These are phyloP conservation scores for Cordyceps cateniannulata DNA, from an alignment of 2,329 filamentous ascomycete genomes.

Conservation along the genomic window DNA sequence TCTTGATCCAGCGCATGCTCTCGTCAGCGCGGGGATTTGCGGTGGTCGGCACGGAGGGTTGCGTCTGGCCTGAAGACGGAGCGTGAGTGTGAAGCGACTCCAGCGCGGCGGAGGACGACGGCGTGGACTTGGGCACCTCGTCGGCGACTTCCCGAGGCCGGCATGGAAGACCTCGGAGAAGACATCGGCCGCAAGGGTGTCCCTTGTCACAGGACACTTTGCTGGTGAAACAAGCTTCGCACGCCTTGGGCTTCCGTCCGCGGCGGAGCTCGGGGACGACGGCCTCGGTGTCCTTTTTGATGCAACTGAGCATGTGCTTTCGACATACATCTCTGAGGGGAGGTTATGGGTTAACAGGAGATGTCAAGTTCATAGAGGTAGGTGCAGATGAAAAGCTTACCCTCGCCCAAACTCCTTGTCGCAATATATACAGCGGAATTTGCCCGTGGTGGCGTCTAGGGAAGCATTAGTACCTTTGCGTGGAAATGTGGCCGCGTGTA, in stretches of 20 bases:
- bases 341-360: too few species aligned
- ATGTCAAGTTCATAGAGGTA: not conserved
- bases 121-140: not conserved
- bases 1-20: slow-evolving; percentile 20
- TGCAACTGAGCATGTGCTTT: slow-evolving; percentile 21
- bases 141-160: not conserved
- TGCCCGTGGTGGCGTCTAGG: slow-evolving; percentile 13
- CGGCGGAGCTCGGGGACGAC: slow-evolving; percentile 18
- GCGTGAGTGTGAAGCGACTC: not conserved
- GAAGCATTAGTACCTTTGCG: not conserved
- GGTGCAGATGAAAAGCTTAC: slow-evolving; percentile 8
- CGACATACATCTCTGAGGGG: slow-evolving; percentile 20
- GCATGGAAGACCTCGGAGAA: slow-evolving; percentile 15
- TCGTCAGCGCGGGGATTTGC: not conserved
- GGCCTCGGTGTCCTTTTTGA: slow-evolving; percentile 14
- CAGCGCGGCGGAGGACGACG: not conserved
- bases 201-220: slow-evolving; percentile 23
- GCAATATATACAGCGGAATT: slow-evolving; percentile 17
- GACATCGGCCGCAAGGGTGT: slow-evolving; percentile 21
- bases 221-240: slow-evolving; percentile 24
- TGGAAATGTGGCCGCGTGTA: not conserved
- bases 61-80: not conserved
- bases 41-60: not conserved
- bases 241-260: slow-evolving; percentile 23
- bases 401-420: slow-evolving; percentile 18